Evolutionary conservation across 2,329 filamentous ascomycete species (phyloP).

Genomic region (Lomentospora prolificans): DNA sequence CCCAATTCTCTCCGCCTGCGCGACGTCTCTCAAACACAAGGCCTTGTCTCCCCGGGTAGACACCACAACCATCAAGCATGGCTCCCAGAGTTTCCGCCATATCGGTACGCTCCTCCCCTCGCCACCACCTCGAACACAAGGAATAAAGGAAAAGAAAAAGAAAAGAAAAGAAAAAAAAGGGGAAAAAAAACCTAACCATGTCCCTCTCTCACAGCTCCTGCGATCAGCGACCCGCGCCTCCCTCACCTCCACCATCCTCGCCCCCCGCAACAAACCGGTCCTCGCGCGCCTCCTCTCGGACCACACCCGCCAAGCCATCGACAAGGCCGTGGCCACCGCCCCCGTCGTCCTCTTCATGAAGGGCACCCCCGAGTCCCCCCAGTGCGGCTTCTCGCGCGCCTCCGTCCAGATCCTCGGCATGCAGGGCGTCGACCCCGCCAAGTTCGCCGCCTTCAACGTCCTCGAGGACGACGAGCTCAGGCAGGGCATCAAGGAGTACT

Average conservation of each 20-base stretch:
- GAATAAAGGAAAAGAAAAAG: too few relatives aligned
- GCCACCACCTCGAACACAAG: background rate
- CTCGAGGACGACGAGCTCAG: slow-evolving; percentile 83
- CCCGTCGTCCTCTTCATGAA: slow-evolving; percentile 98
- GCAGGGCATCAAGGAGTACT: slow-evolving; percentile 94
- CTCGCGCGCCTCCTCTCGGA: slow-evolving; percentile 66
- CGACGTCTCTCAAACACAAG: too few relatives aligned
- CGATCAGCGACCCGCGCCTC: slow-evolving; percentile 9
- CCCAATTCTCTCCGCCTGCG: too few relatives aligned
- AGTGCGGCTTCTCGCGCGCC: slow-evolving; percentile 93
- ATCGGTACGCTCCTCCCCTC: background rate
- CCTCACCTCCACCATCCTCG: slow-evolving; percentile 11
- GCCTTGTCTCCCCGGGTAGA: too few relatives aligned
- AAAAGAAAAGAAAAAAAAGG: too few relatives aligned
- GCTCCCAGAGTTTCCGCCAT: background rate
- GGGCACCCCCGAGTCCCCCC: slow-evolving; percentile 88
- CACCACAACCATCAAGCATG: background rate
- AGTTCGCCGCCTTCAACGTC: slow-evolving; percentile 98
- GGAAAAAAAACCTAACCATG: background rate
- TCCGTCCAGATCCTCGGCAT: slow-evolving; percentile 90
- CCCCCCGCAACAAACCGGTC: slow-evolving; percentile 16
- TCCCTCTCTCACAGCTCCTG: background rate
- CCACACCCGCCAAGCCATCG: slow-evolving; percentile 72
- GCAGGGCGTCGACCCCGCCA: slow-evolving; percentile 87
- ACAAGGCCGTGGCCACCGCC: slow-evolving; percentile 76